These are phyloP conservation scores for Claviceps africana DNA, from an alignment of 2,329 filamentous ascomycete genomes.

Conservation along the genomic window DNA sequence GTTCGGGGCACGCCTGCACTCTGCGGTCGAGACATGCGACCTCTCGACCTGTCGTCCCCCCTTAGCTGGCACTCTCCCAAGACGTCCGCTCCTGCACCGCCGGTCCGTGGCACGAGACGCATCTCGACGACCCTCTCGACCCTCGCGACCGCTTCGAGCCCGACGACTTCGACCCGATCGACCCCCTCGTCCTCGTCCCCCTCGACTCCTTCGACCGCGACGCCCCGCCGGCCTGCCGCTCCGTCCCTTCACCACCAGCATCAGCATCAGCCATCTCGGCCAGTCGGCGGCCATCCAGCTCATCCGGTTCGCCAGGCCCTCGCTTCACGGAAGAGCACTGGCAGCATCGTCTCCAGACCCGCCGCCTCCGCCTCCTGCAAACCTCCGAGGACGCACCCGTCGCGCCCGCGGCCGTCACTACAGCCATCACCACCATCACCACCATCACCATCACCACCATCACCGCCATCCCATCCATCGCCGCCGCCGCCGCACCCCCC, in stretches of 20 bases:
- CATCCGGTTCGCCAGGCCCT: not conserved
- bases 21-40: conserved; percentile 3
- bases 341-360: not conserved
- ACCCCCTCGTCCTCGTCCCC: not conserved
- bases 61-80: not conserved
- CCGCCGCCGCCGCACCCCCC: no score
- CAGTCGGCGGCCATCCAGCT: not conserved
- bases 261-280: not conserved
- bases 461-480: no score
- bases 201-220: not conserved
- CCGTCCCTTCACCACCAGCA: not conserved
- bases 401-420: not conserved
- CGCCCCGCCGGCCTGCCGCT: not conserved
- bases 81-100: not conserved
- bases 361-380: not conserved
- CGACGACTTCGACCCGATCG: not conserved
- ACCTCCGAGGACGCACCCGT: not conserved
- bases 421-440: not conserved
- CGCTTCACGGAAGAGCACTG: not conserved
- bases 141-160: not conserved
- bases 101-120: not conserved
- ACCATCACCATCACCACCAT: no score
- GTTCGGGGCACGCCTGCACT: not conserved
- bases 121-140: not conserved
- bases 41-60: not conserved